Conservation (phyloP, 2,329 filamentous ascomycete genomes). For the Neofusicoccum sp. region DNA sequence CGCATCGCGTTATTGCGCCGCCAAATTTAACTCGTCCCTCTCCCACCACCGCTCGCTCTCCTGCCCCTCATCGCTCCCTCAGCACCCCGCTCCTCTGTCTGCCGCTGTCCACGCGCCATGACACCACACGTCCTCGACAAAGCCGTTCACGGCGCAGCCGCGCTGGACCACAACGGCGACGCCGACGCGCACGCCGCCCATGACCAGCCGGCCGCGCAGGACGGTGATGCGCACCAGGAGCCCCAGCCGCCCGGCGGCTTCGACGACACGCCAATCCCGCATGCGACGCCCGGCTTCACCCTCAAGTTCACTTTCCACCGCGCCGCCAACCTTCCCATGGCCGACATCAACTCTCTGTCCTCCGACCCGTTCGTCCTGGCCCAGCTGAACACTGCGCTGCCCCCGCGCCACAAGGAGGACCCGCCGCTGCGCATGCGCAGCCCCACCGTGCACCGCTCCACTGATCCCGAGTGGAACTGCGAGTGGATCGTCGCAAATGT, state of each 20-base stretch:
- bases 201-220: neutral
- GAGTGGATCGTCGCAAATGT: slow-evolving; percentile 89
- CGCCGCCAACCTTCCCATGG: slow-evolving; percentile 76
- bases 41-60: neutral
- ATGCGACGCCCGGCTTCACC: slow-evolving; percentile 75
- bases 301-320: slow-evolving; percentile 80
- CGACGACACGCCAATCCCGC: slow-evolving; percentile 74
- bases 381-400: slow-evolving; percentile 69
- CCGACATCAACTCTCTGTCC: slow-evolving; percentile 72
- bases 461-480: slow-evolving; percentile 76
- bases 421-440: slow-evolving; percentile 73
- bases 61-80: neutral
- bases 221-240: slow-evolving; percentile 21
- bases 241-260: slow-evolving; percentile 74
- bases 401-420: slow-evolving; percentile 80
- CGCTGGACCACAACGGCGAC: neutral
- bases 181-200: slow-evolving; percentile 2
- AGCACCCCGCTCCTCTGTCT: neutral
- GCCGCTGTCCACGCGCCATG: neutral
- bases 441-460: slow-evolving; percentile 68
- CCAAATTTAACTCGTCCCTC: neutral
- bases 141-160: neutral
- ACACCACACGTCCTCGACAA: neutral
- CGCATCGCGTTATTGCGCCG: neutral
- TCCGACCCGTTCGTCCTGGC: slow-evolving; percentile 82